phyloP scores from a whole-genome alignment of 257 asterid species.

The Jacaranda copaia region DNA sequence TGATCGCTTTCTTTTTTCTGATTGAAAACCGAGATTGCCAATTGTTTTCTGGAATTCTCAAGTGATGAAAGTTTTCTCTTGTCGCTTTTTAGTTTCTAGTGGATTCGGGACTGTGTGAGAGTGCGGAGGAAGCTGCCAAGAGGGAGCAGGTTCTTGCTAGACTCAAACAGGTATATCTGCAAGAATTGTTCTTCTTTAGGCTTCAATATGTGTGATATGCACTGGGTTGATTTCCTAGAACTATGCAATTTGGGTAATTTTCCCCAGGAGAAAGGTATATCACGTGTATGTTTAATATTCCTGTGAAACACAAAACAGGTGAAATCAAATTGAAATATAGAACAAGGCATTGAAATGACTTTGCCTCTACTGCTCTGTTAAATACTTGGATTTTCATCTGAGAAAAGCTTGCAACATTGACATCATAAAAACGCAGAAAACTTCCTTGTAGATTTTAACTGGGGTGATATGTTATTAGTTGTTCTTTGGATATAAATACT shows the following conservation, averaged over 20 bases:
- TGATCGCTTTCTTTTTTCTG: neutral
- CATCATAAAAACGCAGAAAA: neutral
- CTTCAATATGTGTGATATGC: neutral
- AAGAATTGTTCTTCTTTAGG: neutral
- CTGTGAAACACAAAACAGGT: neutral
- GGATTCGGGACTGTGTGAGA: conserved; percentile 80
- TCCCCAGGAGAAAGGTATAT: neutral
- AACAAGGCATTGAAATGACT: neutral
- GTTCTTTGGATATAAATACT: neutral
- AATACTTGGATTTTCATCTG: neutral
- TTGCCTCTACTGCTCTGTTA: neutral
- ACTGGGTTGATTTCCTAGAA: conserved; percentile 2
- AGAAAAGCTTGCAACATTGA: neutral
- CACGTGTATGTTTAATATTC: neutral
- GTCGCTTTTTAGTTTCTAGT: conserved; percentile 61
- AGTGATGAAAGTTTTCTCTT: neutral
- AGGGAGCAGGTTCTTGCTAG: conserved; percentile 75
- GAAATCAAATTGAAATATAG: neutral
- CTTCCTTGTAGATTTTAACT: conserved; percentile 8
- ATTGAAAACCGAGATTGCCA: neutral
- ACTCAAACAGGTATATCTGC: conserved; percentile 67
- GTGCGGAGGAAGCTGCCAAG: conserved; percentile 70
- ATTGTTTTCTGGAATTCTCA: conserved; percentile 31
- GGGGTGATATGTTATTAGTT: neutral
- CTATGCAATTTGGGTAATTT: neutral